phyloP scores from a whole-genome alignment of 495 filamentous ascomycete species.

The Symbiotaphrina buchneri region DNA sequence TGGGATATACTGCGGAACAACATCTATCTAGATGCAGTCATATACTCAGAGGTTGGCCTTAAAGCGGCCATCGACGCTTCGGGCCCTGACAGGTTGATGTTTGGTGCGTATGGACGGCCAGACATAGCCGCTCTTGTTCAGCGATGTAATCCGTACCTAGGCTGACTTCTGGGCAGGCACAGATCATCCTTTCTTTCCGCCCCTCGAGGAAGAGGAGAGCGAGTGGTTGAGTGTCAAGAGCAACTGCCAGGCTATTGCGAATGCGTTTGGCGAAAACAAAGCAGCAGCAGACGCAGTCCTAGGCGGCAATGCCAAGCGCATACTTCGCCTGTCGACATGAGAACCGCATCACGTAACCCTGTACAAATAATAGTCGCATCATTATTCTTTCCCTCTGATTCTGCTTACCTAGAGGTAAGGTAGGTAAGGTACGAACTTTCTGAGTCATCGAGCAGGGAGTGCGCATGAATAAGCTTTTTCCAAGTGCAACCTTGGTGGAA shows the following conservation, averaged over 20 bases:
- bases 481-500: too few species aligned
- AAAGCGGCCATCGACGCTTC: constrained; percentile 46
- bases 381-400: too few species aligned
- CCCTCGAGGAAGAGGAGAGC: constrained; percentile 32
- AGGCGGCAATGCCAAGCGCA: constrained; percentile 1
- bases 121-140: too few species aligned
- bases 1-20: constrained; percentile 76
- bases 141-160: too few species aligned
- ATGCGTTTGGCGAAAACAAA: constrained; percentile 10
- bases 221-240: constrained; percentile 68
- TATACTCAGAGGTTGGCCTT: constrained; percentile 53
- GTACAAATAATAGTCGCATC: too few species aligned
- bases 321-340: too few species aligned
- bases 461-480: too few species aligned
- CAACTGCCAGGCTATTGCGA: constrained; percentile 32
- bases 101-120: constrained; percentile 38
- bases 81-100: constrained; percentile 45
- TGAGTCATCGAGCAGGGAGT: too few species aligned
- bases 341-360: too few species aligned
- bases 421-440: too few species aligned
- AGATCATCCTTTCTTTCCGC: constrained; percentile 92
- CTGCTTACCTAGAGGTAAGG: too few species aligned
- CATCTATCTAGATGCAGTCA: constrained; percentile 75
- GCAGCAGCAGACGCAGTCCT: constrained; percentile 1
- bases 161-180: too few species aligned